Conservation (phyloP, 2,329 filamentous ascomycete species). For the Nemania sp. region DNA sequence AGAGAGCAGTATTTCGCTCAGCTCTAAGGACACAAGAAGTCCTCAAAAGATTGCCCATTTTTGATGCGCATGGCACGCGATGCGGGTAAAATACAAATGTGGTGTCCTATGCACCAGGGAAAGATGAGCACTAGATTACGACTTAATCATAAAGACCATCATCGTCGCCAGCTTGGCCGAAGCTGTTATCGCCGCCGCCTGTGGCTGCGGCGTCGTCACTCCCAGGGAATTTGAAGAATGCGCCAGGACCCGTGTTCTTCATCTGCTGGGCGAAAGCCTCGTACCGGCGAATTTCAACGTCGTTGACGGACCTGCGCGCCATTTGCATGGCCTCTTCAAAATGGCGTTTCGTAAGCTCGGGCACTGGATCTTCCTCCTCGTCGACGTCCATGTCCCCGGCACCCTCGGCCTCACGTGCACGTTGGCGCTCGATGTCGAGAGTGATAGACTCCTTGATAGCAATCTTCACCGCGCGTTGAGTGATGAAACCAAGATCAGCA, state of each 20-base stretch:
- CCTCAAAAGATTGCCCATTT: slow-evolving; percentile 4
- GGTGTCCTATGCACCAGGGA: slow-evolving; percentile 14
- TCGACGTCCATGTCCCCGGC: slow-evolving; percentile 81
- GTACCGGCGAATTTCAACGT: slow-evolving; percentile 97
- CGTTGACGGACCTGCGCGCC: slow-evolving; percentile 89
- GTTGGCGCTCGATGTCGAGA: slow-evolving; percentile 87
- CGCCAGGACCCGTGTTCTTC: slow-evolving; percentile 95
- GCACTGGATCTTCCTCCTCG: slow-evolving; percentile 88
- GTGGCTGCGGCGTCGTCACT: slow-evolving; percentile 74
- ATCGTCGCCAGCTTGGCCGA: slow-evolving; percentile 88
- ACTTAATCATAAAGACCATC: slow-evolving; percentile 95
- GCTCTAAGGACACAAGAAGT: neutral
- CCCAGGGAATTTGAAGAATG: slow-evolving; percentile 96
- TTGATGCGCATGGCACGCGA: slow-evolving; percentile 26
- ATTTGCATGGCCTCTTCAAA: slow-evolving; percentile 99
- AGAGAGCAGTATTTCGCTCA: neutral
- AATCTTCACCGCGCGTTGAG: slow-evolving; percentile 97
- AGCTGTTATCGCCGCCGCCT: slow-evolving; percentile 57
- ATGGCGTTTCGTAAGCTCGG: slow-evolving; percentile 92
- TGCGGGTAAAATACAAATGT: slow-evolving; percentile 53
- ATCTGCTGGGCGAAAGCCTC: slow-evolving; percentile 98
- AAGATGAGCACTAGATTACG: slow-evolving; percentile 29
- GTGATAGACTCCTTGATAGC: slow-evolving; percentile 97
- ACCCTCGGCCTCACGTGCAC: slow-evolving; percentile 85
- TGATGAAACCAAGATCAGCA: slow-evolving; percentile 99